Conservation (phyloP, 1,284 basidiomycete species). For the Fomes fomentarius region DNA sequence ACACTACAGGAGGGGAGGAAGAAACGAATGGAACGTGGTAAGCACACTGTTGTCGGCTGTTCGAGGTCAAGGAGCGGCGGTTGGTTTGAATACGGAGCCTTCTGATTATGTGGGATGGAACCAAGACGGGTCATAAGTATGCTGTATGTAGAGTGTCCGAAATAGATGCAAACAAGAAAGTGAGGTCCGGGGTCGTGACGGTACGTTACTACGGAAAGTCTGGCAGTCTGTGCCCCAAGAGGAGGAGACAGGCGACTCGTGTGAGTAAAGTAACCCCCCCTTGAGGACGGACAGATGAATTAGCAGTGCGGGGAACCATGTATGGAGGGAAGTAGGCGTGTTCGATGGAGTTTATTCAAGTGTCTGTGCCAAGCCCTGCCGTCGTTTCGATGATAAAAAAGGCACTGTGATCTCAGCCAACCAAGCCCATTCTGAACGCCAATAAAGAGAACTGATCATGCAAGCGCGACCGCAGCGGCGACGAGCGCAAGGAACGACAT, state of each 20-base stretch:
- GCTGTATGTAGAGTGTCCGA: background rate
- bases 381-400: background rate
- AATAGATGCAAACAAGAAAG: slow-evolving; percentile 4
- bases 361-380: background rate
- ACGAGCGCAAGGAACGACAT: slow-evolving; percentile 18
- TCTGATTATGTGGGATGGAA: background rate
- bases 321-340: no score
- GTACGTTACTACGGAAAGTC: slow-evolving; percentile 1
- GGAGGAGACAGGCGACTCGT: background rate
- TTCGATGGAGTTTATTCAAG: background rate
- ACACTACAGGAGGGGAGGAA: background rate
- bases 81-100: background rate
- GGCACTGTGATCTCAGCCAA: background rate
- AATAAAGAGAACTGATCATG: background rate
- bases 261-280: background rate
- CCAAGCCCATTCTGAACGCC: background rate
- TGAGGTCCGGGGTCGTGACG: slow-evolving; percentile 3
- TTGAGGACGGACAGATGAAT: no score
- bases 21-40: slow-evolving; percentile 14
- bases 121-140: slow-evolving; percentile 17
- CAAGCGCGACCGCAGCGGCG: slow-evolving; percentile 21
- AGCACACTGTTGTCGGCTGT: slow-evolving; percentile 7
- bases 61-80: background rate
- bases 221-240: background rate
- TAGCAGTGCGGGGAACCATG: no score